Base-by-base conservation (phyloP, 2,329 filamentous ascomycete species). In the Fusarium penzigii region DNA sequence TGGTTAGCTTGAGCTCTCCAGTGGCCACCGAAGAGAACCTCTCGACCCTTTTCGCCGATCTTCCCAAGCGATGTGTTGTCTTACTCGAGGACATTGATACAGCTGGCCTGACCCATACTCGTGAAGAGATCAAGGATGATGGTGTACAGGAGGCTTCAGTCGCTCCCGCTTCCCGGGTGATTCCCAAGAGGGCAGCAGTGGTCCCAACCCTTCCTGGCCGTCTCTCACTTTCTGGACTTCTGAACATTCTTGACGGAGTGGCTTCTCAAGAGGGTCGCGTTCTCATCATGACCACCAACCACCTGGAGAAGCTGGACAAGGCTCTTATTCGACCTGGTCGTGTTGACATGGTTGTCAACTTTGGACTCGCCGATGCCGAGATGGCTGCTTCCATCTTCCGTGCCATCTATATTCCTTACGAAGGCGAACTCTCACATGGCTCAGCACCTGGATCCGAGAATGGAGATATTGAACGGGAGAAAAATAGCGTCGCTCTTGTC, bases 181-280 rank as follows among this genome's bases (percentile, higher is more conserved):
- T 44, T 9, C 42, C 55, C 7, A 40, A 46, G 14, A 53, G 57
- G 34, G 29, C 52, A 2, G 39, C 44, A n/a, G 29, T 14, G 16
- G 13, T 57, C 9, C 29, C 61, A 14, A 34, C 51, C 5, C 42
- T 60, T 2, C 49, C 52, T 6, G 64, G 65, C 2, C 71, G 78
- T 5, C 71, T 94, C 42, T 90, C 88, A 1, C 78, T 94, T 2
- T 91, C 88, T 0, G 89, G 88, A 0, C 76, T 94, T 2, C 82
- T 94, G 44, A 94, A 94, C 70, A 87, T 89, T 43, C 85, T 94
- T 39, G 89, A 95, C 61, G 89, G 90, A 39, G 83, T 86, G 7
- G 82, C 82, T 16, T 84, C 82, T 9, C 81, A 85, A 56, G 83
- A 86, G 63, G 82, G 83, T 7, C 78, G 82, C n/a, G 75, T 85